Conservation (phyloP, 2,329 filamentous ascomycete species). For the Chalaropsis thielavioides region DNA sequence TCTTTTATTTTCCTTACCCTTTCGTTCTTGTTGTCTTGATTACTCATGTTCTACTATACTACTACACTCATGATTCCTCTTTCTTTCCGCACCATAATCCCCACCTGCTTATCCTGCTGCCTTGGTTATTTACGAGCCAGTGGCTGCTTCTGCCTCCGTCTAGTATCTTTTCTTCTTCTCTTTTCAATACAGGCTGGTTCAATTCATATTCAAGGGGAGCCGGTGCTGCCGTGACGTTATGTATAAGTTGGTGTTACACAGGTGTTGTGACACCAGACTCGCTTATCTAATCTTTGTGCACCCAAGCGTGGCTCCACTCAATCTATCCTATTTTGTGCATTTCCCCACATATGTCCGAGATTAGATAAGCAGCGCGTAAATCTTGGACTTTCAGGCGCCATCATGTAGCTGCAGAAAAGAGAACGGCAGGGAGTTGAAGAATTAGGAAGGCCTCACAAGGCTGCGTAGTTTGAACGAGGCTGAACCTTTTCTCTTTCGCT, state of each 20-base stretch:
- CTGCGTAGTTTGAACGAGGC: background rate
- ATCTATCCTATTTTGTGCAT: background rate
- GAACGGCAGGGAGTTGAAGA: background rate
- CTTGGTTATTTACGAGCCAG: background rate
- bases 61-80: slow-evolving; percentile 1
- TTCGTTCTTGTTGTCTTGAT: slow-evolving; percentile 7
- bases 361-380: background rate
- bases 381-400: background rate
- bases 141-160: too few relatives aligned
- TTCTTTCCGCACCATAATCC: background rate
- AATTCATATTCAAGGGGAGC: too few relatives aligned
- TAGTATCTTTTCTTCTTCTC: too few relatives aligned
- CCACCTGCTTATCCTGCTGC: background rate
- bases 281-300: background rate
- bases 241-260: too few relatives aligned
- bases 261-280: too few relatives aligned
- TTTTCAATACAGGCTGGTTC: too few relatives aligned
- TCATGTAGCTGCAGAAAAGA: too few relatives aligned
- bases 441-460: background rate
- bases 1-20: background rate
- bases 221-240: too few relatives aligned
- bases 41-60: background rate
- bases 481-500: background rate
- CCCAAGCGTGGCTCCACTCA: background rate
- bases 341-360: background rate